Base-by-base conservation (phyloP, 768 basidiomycete species). In the Cubamyces sp. region DNA sequence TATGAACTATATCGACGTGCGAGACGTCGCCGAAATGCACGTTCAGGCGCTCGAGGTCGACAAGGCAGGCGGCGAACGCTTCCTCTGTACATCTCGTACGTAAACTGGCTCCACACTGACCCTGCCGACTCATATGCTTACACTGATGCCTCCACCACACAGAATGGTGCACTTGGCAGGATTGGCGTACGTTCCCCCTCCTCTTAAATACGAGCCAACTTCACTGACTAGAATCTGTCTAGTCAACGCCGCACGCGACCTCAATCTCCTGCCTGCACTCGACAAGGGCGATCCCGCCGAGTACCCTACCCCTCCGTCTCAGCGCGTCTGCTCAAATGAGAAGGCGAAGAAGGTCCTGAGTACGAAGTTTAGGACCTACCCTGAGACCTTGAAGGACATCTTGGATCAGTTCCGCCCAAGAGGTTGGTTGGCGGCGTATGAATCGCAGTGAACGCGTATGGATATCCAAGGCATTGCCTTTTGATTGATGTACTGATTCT, bases 271-370 rank as follows among this genome's bases (percentile, higher is more conserved):
- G 0, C 47, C 56, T 11, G n/a, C 21, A 14, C 47, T 57, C 8
- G 47, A 49, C 15, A 48, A 48, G 39, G 16, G 30, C 23, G 30
- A 49, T 12, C 47, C 47, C 3, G 28, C 6, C 5, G 34, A 7
- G 28, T 19, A 11, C 15, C 3, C 23, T 25, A 21, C 19, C 45
- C 45, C 19, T 23, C 37, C 9, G 37, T 40, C 23, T 39, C 47
- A 40, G 28, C 34, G 16, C 5, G 11, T 34, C 11, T 40, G 26
- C n/a, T 57, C 56, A 28, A 40, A 41, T 23, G 56, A 39, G 21
- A 84, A 84, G 65, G 75, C 71, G 6, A 66, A 69, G 40, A 72
- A 71, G 34, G 69, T 83, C 1, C 70, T 84, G 4, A 79, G 81
- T 3, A 54, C 82, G 14, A 75, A 75, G 58, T 83, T 78, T 52